Conservation (phyloP, 2,329 filamentous ascomycete genomes). For the Alternaria burnsii region DNA sequence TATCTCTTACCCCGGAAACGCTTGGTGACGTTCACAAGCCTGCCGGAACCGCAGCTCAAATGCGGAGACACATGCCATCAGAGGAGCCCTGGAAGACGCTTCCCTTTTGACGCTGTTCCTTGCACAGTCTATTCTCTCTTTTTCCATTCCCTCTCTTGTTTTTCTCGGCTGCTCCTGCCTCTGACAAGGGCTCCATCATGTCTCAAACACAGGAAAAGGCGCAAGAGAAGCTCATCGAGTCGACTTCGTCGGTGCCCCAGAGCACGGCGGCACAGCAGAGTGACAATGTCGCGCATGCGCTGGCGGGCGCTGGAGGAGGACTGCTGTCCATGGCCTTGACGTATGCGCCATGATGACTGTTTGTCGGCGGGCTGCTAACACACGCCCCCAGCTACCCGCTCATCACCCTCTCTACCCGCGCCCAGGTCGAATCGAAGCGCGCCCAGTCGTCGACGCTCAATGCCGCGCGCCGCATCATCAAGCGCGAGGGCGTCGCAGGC, state of each 20-base stretch:
- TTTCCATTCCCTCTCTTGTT: neutral
- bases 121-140: neutral
- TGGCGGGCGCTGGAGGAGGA: constrained; percentile 91
- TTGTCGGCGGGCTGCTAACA: constrained; percentile 14
- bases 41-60: constrained; percentile 38
- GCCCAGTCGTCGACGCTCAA: constrained; percentile 84
- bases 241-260: constrained; percentile 51
- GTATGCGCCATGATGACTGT: constrained; percentile 57
- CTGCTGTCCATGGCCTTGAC: constrained; percentile 96
- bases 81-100: constrained; percentile 18
- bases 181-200: constrained; percentile 27
- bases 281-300: constrained; percentile 95
- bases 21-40: constrained; percentile 47
- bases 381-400: constrained; percentile 77
- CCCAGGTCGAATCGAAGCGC: constrained; percentile 96
- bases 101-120: constrained; percentile 13
- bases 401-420: constrained; percentile 95
- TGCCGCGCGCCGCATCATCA: constrained; percentile 84
- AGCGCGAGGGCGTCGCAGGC: constrained; percentile 87
- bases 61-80: constrained; percentile 27
- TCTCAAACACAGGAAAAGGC: constrained; percentile 42
- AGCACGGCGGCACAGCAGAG: constrained; percentile 80
- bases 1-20: constrained; percentile 34
- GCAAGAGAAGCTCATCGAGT: constrained; percentile 47
- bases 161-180: constrained; percentile 6